These are phyloP conservation scores for Fusarium floridanum DNA, from an alignment of 2,329 filamentous ascomycete genomes.

Conservation along the genomic window DNA sequence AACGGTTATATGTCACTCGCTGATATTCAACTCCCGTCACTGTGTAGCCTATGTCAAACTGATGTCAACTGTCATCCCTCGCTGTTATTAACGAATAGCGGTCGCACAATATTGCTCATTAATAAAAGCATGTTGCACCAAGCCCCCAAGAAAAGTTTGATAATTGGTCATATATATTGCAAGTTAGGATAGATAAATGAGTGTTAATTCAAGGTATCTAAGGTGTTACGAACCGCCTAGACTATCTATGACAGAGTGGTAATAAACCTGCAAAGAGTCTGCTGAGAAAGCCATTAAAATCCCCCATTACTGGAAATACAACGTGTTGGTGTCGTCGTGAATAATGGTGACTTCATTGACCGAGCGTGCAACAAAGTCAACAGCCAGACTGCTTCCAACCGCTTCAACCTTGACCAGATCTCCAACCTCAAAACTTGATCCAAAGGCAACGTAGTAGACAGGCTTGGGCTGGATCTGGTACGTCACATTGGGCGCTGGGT, in stretches of 20 bases:
- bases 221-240: too few relatives aligned
- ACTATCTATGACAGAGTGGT: too few relatives aligned
- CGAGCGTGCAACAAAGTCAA: background rate
- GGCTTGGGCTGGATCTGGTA: background rate
- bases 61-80: too few relatives aligned
- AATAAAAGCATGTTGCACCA: too few relatives aligned
- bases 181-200: too few relatives aligned
- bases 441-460: background rate
- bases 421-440: background rate
- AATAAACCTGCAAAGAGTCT: background rate
- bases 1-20: background rate
- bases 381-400: background rate
- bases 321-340: background rate
- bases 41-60: too few relatives aligned
- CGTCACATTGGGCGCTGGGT: background rate
- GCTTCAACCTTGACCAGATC: background rate
- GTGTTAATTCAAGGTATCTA: too few relatives aligned
- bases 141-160: too few relatives aligned
- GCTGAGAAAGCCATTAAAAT: background rate
- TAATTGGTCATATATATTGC: too few relatives aligned
- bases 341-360: background rate
- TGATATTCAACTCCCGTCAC: too few relatives aligned
- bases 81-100: too few relatives aligned
- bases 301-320: background rate
- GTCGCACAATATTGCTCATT: too few relatives aligned